Conservation (phyloP, 1,284 basidiomycete genomes). For the Cutaneotrichosporon sp. region DNA sequence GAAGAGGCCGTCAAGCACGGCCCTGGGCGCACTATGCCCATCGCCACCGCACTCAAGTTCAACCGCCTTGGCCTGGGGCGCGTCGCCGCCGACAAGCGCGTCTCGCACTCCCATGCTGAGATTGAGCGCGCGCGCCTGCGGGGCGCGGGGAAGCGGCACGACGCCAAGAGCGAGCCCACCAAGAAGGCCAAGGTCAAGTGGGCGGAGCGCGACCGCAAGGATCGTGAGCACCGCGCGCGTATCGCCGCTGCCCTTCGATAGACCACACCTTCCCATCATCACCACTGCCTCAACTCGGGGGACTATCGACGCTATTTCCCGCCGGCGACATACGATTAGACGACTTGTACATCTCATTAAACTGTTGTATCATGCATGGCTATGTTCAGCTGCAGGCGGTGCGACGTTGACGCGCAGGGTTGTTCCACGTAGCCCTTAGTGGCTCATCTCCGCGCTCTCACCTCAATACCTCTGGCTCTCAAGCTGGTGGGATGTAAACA, state of each 20-base stretch:
- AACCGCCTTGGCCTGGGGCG: constrained; percentile 44
- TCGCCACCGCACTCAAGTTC: constrained; percentile 47
- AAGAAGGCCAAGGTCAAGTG: constrained; percentile 45
- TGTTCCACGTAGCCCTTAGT: too few relatives aligned
- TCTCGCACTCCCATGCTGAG: constrained; percentile 44
- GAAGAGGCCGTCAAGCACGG: constrained; percentile 8
- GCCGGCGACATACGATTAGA: too few relatives aligned
- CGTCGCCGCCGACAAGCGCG: constrained; percentile 24
- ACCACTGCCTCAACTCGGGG: too few relatives aligned
- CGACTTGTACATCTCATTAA: too few relatives aligned
- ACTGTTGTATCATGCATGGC: too few relatives aligned
- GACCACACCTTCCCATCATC: too few relatives aligned
- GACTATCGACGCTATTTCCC: too few relatives aligned
- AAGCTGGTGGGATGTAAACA: too few relatives aligned
- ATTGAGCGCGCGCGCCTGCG: constrained; percentile 39
- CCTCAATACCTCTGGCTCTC: too few relatives aligned
- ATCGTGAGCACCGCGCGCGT: constrained; percentile 41
- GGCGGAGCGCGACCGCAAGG: constrained; percentile 42
- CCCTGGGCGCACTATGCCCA: constrained; percentile 45
- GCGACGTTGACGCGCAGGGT: too few relatives aligned
- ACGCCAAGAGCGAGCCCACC: constrained; percentile 23
- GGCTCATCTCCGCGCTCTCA: too few relatives aligned
- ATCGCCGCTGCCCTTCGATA: constrained; percentile 32
- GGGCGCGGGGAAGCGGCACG: constrained; percentile 18
- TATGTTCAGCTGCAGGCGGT: too few relatives aligned